These are phyloP conservation scores for Neurospora crassa DNA, from an alignment of 2,329 filamentous ascomycete genomes.

Conservation along the genomic window DNA sequence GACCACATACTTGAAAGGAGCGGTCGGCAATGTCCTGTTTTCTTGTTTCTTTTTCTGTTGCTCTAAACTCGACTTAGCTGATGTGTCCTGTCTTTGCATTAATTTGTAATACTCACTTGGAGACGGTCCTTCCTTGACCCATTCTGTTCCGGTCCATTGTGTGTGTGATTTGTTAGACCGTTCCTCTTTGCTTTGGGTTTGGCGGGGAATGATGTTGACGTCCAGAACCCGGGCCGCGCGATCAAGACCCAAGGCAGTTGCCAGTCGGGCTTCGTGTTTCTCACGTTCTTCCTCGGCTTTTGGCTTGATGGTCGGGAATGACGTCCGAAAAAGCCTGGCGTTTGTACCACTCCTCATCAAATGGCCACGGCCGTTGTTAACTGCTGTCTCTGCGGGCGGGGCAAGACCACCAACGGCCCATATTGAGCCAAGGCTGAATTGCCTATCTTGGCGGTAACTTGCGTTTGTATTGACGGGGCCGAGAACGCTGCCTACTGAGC, in stretches of 20 bases:
- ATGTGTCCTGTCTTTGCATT: neutral
- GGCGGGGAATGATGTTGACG: constrained; percentile 27
- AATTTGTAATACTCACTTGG: constrained; percentile 14
- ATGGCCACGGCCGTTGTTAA: constrained; percentile 54
- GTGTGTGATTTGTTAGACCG: constrained; percentile 7
- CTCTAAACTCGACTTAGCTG: neutral
- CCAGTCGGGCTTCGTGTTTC: constrained; percentile 65
- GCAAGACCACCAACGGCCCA: constrained; percentile 70
- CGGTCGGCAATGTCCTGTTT: constrained; percentile 48
- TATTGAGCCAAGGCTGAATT: constrained; percentile 58
- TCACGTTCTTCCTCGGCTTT: constrained; percentile 51
- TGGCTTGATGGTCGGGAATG: constrained; percentile 32
- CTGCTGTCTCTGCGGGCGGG: constrained; percentile 38
- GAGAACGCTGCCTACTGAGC: constrained; percentile 19
- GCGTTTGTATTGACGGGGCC: constrained; percentile 18
- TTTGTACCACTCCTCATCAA: constrained; percentile 62
- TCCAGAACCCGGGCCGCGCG: constrained; percentile 56
- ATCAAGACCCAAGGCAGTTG: constrained; percentile 73
- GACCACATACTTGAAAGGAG: constrained; percentile 63
- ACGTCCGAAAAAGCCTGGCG: constrained; percentile 53
- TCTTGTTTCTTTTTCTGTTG: constrained; percentile 11
- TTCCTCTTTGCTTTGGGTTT: constrained; percentile 11
- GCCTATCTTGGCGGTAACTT: constrained; percentile 22
- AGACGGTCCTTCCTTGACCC: constrained; percentile 23
- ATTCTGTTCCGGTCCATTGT: constrained; percentile 35